phyloP scores from a whole-genome alignment of 2,329 filamentous ascomycete species.

The Zasmidium angulare region DNA sequence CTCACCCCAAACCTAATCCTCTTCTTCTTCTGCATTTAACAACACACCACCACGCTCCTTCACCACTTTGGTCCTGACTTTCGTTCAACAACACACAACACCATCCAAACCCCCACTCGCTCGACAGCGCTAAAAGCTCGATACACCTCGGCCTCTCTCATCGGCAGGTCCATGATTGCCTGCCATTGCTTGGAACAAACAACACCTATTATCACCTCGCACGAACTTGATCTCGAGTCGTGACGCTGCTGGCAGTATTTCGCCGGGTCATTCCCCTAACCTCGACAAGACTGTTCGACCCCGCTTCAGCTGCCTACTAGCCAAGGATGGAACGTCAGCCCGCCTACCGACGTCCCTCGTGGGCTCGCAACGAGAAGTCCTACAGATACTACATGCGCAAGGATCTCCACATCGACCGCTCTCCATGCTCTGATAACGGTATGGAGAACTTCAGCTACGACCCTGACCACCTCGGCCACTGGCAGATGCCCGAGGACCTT shows the following conservation, averaged over 20 bases:
- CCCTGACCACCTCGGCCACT: constrained; percentile 38
- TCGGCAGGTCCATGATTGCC: background rate
- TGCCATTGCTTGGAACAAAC: background rate
- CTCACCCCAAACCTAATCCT: background rate
- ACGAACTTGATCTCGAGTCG: background rate
- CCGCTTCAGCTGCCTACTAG: background rate
- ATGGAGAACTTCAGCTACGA: constrained; percentile 37
- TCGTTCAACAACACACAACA: background rate
- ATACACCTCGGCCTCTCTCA: background rate
- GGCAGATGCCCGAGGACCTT: constrained; percentile 40
- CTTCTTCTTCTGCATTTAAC: background rate
- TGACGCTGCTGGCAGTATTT: background rate
- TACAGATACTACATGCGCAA: constrained; percentile 27
- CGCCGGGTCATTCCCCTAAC: background rate
- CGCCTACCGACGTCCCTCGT: constrained; percentile 30
- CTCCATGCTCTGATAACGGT: constrained; percentile 25
- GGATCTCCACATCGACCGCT: constrained; percentile 21
- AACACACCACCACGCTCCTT: constrained; percentile 5
- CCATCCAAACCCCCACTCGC: background rate
- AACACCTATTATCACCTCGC: background rate
- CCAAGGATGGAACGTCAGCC: constrained; percentile 16
- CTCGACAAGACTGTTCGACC: background rate
- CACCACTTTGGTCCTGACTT: background rate
- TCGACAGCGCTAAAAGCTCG: background rate
- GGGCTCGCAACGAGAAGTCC: constrained; percentile 25